phyloP scores from a whole-genome alignment of 306 rosid species.

The Vigna hirtella region DNA sequence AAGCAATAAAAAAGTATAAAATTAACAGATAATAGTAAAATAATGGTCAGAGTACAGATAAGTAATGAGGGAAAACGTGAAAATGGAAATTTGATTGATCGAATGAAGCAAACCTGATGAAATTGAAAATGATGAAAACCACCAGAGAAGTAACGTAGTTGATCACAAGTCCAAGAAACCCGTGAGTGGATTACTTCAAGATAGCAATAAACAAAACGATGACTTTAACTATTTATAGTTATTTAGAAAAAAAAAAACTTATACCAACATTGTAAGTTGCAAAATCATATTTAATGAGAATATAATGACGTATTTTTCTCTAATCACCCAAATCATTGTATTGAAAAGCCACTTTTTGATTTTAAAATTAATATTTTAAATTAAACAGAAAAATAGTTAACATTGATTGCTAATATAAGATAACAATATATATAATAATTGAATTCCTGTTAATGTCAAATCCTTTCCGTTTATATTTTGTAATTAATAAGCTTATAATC shows the following conservation, averaged over 20 bases:
- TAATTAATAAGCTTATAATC: no score
- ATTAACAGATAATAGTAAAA: neutral
- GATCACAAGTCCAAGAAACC: constrained; percentile 47
- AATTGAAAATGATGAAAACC: constrained; percentile 28
- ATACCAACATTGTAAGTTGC: neutral
- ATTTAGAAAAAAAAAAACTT: neutral
- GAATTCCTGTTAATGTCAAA: no score
- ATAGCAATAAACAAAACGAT: constrained; percentile 8
- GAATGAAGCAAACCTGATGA: constrained; percentile 42
- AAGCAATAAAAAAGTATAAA: neutral
- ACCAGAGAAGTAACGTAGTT: constrained; percentile 15
- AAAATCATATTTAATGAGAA: neutral
- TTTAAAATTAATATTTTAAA: neutral
- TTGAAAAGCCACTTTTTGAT: neutral
- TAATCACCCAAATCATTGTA: neutral
- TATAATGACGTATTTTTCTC: neutral
- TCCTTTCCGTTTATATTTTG: no score
- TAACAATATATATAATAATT: no score
- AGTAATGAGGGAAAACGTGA: neutral
- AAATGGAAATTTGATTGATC: neutral
- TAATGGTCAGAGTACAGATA: neutral
- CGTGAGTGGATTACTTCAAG: constrained; percentile 42
- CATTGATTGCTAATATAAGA: no score
- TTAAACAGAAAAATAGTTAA: no score
- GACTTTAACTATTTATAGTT: constrained; percentile 7